Conservation (phyloP, 2,329 filamentous ascomycete genomes). For the Fusarium decemcellulare region DNA sequence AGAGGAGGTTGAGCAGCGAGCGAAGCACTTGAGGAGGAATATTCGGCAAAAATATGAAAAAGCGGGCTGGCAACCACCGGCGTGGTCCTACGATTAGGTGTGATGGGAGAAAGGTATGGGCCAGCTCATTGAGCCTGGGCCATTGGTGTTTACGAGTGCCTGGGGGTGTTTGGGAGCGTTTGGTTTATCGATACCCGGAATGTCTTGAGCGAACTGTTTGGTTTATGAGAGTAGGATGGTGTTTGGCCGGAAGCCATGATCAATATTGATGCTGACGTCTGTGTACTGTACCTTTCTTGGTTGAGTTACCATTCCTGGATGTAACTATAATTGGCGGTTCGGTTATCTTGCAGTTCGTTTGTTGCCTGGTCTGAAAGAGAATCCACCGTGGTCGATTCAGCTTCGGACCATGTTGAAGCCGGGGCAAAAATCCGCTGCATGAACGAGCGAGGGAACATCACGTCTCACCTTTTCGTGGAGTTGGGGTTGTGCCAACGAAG, state of each 20-base stretch:
- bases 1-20: conserved; percentile 38
- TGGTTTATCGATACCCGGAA: conserved; percentile 39
- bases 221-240: conserved; percentile 1
- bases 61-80: conserved; percentile 36
- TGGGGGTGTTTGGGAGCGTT: conserved; percentile 23
- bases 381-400: background rate
- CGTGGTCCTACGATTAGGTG: conserved; percentile 43
- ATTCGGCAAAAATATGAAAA: conserved; percentile 39
- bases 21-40: conserved; percentile 35
- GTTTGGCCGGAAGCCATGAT: background rate
- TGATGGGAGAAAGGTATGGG: conserved; percentile 4
- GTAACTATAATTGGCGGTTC: background rate
- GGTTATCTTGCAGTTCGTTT: background rate
- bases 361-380: conserved; percentile 1
- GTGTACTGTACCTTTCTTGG: background rate
- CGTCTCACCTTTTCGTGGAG: conserved; percentile 22
- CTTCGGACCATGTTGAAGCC: conserved; percentile 3
- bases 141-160: conserved; percentile 6
- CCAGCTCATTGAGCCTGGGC: background rate
- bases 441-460: background rate
- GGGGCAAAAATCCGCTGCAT: conserved; percentile 12
- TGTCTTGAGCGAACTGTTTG: background rate
- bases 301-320: background rate
- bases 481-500: conserved; percentile 35
- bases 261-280: background rate